Evolutionary conservation across 2,329 filamentous ascomycete genomes (phyloP).

Genomic region (Arthroderma sp.): DNA sequence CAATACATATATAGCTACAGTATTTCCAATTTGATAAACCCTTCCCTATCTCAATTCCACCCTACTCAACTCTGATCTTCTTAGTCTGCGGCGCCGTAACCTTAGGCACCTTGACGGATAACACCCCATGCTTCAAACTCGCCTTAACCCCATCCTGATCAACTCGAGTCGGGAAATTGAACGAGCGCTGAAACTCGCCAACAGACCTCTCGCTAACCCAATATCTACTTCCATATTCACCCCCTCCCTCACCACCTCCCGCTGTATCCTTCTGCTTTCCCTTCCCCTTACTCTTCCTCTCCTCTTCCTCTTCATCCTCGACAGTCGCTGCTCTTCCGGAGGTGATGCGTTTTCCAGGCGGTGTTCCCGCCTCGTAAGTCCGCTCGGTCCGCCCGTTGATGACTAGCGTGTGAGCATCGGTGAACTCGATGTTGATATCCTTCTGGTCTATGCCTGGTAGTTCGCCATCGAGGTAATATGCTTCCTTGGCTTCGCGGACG

Average conservation of each 20-base stretch:
- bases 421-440: constrained; percentile 35
- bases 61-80: constrained; percentile 45
- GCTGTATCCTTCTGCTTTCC: constrained; percentile 6
- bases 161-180: constrained; percentile 45
- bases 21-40: no score
- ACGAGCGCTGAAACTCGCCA: constrained; percentile 46
- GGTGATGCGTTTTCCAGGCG: constrained; percentile 4
- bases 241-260: constrained; percentile 16
- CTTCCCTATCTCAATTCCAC: no score
- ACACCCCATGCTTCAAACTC: constrained; percentile 46
- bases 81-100: constrained; percentile 31
- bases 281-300: constrained; percentile 9
- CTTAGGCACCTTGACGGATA: constrained; percentile 47
- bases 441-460: constrained; percentile 35
- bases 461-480: constrained; percentile 37
- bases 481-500: constrained; percentile 30
- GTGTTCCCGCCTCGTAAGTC: constrained; percentile 18
- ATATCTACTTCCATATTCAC: constrained; percentile 28
- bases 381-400: constrained; percentile 33
- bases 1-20: no score
- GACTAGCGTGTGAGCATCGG: constrained; percentile 34
- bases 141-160: constrained; percentile 50
- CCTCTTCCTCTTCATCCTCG: constrained; percentile 31
- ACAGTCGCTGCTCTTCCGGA: constrained; percentile 21
- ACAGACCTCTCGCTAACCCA: constrained; percentile 48